A percentile compares a stretch with the other conserved stretches of the same genome.
Conservation (phyloP, 306 rosid genomes). For the Rosa lucieae region DNA sequence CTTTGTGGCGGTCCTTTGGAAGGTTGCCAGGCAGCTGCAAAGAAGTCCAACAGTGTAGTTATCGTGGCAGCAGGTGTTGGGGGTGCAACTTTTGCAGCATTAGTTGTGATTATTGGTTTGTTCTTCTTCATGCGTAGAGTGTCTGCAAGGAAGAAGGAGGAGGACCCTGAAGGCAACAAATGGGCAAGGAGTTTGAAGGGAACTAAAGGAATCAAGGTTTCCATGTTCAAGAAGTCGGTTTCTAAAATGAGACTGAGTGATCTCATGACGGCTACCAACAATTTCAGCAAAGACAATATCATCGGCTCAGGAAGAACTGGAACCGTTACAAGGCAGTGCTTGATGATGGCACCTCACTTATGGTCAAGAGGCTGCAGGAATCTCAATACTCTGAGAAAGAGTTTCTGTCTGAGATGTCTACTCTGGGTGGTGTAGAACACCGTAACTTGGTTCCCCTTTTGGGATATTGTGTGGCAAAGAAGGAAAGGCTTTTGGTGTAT, state of each 20-base stretch:
- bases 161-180: conserved; percentile 92
- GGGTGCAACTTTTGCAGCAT: conserved; percentile 57
- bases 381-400: conserved; percentile 84
- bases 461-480: conserved; percentile 85
- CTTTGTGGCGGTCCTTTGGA: conserved; percentile 55
- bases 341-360: conserved; percentile 66
- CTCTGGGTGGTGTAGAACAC: conserved; percentile 67
- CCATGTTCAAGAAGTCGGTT: conserved; percentile 78
- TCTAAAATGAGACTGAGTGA: conserved; percentile 85
- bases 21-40: conserved; percentile 2
- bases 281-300: conserved; percentile 64
- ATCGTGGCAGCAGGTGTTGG: conserved; percentile 75
- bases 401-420: conserved; percentile 80
- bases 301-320: conserved; percentile 90
- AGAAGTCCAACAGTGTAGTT: conserved; percentile 48
- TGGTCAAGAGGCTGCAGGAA: conserved; percentile 93
- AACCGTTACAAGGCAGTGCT: conserved; percentile 76
- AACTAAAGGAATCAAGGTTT: conserved; percentile 78
- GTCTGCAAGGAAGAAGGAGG: conserved; percentile 60
- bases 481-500: conserved; percentile 83
- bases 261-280: conserved; percentile 92
- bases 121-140: conserved; percentile 64
- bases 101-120: conserved; percentile 48
- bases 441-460: conserved; percentile 85
- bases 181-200: conserved; percentile 89